Evolutionary conservation across 257 asterid species (phyloP), one percentile per base, ranked within the genome.

Genomic region (Rehmannia glutinosa): DNA sequence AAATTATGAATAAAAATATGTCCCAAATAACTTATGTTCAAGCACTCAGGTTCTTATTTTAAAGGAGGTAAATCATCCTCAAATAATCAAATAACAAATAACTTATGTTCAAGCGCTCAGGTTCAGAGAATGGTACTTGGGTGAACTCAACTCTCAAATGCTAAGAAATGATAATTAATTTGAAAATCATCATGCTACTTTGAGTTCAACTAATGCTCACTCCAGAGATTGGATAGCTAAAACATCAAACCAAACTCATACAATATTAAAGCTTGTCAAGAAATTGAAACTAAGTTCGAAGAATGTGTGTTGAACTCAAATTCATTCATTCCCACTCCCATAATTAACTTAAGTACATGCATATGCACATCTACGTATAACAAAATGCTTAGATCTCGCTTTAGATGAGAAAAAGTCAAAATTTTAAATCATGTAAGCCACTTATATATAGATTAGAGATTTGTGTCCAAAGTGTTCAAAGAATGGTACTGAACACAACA

Each of bases 391-490:
- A 46, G 42, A 45, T 56, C 43, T 45, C 58, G 8, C n/a, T 35
- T 16, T 16, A 13, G 59, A 62, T 39, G 59, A 52, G 23, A 19
- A 27, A 30, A 38, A 23, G 43, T 15, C 11, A 24, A 36, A 36
- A n/a, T n/a, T 62, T 61, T 20, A 49, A 4, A 53, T 23, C 51
- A 72, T 36, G 38, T 24, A 41, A 30, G 52, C 47, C 60, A 55
- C 66, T 33, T 28, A 4, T 8, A 39, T 6, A 60, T 28, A 62
- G 56, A 39, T 41, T 54, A 39, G 15, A n/a, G 51, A 24, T 59
- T 73, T 58, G 53, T 7, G 42, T 38, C 57, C 52, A 66, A 60
- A 68, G 59, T 42, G 21, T 19, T 24, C 23, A 54, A 25, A 51
- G 11, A 28, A 67, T 43, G 56, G 36, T 43, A 28, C 35, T 28